Evolutionary conservation across 1,139 yeast species (phyloP).

Genomic region (Hemisphaericaspora subhashii): DNA sequence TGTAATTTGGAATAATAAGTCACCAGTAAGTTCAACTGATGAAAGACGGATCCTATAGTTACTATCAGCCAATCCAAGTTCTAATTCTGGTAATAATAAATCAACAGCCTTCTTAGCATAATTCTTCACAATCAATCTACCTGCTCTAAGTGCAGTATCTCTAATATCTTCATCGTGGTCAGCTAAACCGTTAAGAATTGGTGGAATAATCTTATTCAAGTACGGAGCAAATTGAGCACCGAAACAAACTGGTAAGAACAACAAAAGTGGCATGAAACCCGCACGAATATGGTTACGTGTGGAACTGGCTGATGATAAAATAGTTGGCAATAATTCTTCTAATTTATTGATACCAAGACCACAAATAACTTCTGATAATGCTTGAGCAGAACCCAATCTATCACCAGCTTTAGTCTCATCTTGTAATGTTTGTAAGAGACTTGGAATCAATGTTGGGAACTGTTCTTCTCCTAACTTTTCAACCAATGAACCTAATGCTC

Average conservation of each 20-base stretch:
- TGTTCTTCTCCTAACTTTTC: conserved; percentile 95
- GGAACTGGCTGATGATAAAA: conserved; percentile 71
- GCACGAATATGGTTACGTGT: conserved; percentile 75
- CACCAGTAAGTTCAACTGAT: conserved; percentile 97
- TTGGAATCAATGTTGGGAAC: conserved; percentile 89
- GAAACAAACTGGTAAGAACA: conserved; percentile 91
- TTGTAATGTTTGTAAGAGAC: conserved; percentile 71
- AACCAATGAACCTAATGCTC: conserved; percentile 94
- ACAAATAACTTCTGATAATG: conserved; percentile 86
- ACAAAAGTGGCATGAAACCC: conserved; percentile 87
- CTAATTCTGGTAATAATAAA: conserved; percentile 88
- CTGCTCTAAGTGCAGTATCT: conserved; percentile 89
- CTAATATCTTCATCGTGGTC: conserved; percentile 84
- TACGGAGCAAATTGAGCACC: conserved; percentile 93
- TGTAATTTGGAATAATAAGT: conserved; percentile 87
- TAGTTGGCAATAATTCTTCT: conserved; percentile 83
- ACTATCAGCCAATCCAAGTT: conserved; percentile 79
- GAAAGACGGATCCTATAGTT: conserved; percentile 88
- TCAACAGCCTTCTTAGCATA: conserved; percentile 95
- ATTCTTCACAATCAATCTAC: conserved; percentile 85
- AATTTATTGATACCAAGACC: conserved; percentile 87
- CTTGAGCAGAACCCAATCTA: conserved; percentile 96
- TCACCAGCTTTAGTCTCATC: conserved; percentile 88
- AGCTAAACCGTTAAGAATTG: conserved; percentile 88
- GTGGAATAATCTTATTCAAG: conserved; percentile 80